Evolutionary conservation across 1,139 yeast genomes (phyloP), one percentile per base, ranked within the genome.

Genomic region (Sugiyamaella pinicola): DNA sequence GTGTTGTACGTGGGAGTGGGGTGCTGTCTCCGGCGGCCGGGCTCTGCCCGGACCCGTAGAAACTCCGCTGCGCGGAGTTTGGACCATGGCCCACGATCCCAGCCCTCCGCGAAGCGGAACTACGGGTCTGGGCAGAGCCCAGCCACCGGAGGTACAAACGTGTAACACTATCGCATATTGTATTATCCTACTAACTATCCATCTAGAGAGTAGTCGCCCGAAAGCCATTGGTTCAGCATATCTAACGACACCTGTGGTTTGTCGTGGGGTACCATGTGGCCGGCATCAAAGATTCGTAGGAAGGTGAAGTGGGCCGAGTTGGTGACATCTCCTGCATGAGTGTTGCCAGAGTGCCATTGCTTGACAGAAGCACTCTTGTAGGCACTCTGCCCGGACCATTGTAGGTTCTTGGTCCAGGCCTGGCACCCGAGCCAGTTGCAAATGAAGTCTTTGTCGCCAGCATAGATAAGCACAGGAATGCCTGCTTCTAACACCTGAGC

Each of bases 351-450:
- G n/a, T 21, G 35, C 59, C 74, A 71, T 35, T 80, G 79, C 44
- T 69, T 69, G 13, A 62, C 53, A 9, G 62, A 52, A 2, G 69
- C 64, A 24, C 55, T 42, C 44, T 58, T 60, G 56, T 67, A 61
- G 47, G 60, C 56, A 40, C 64, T 62, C 18, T 68, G 65, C 28
- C 73, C 74, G n/a, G 61, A 55, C 88, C 93, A 87, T 55, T 81
- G 82, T 61, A 87, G 77, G 53, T 71, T 75, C 62, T 85, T 76
- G 44, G 88, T 74, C 96, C 95, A 87, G 3, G 85, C 95, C 64
- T 79, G 79, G 71, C 86, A 85, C 56, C 96, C 96, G 62, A 87
- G 77, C 96, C 96, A 87, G 74, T 88, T 88, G 74, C 96, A 87
- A 61, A 88, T 87, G 68, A 81, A 87, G 69, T 88, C 96, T 72